Percentiles rank a stretch among this genome's conserved stretches.
phyloP scores from a whole-genome alignment of 768 basidiomycete genomes.

The Lactarius tabidus region DNA sequence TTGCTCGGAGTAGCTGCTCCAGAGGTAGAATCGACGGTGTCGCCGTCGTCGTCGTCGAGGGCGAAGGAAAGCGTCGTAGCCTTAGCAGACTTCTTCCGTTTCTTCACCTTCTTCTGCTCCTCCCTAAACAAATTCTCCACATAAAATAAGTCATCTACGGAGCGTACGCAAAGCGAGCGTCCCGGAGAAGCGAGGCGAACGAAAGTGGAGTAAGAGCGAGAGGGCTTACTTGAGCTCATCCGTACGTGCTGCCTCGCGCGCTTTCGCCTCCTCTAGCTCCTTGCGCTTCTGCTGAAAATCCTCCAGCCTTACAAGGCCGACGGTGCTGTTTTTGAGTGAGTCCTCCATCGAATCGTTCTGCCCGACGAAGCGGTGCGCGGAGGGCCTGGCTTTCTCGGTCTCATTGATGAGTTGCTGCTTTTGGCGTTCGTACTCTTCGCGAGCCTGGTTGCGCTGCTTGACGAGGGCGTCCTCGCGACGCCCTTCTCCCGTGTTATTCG shows the following conservation, averaged over 20 bases:
- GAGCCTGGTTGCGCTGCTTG: constrained; percentile 76
- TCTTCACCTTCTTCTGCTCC: constrained; percentile 82
- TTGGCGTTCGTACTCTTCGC: constrained; percentile 78
- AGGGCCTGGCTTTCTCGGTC: constrained; percentile 89
- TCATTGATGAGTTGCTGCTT: constrained; percentile 79
- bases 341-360: constrained; percentile 96
- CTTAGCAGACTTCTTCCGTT: constrained; percentile 87
- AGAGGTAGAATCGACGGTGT: constrained; percentile 39
- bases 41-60: constrained; percentile 81
- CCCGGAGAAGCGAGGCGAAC: constrained; percentile 25
- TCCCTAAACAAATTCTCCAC: constrained; percentile 87
- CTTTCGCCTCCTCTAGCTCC: constrained; percentile 87
- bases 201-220: constrained; percentile 23
- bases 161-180: constrained; percentile 18
- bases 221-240: constrained; percentile 81
- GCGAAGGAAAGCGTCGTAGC: constrained; percentile 90
- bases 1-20: constrained; percentile 35
- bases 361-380: constrained; percentile 84
- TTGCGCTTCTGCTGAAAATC: constrained; percentile 89
- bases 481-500: constrained; percentile 74
- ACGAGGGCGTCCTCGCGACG: constrained; percentile 80
- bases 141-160: constrained; percentile 60
- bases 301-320: constrained; percentile 87
- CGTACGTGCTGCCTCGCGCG: constrained; percentile 80
- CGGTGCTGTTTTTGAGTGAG: constrained; percentile 81